A percentile compares a stretch with the other conserved stretches of the same genome.
Evolutionary conservation across 2,329 filamentous ascomycete species (phyloP).

Genomic region (Rosellinia necatrix): DNA sequence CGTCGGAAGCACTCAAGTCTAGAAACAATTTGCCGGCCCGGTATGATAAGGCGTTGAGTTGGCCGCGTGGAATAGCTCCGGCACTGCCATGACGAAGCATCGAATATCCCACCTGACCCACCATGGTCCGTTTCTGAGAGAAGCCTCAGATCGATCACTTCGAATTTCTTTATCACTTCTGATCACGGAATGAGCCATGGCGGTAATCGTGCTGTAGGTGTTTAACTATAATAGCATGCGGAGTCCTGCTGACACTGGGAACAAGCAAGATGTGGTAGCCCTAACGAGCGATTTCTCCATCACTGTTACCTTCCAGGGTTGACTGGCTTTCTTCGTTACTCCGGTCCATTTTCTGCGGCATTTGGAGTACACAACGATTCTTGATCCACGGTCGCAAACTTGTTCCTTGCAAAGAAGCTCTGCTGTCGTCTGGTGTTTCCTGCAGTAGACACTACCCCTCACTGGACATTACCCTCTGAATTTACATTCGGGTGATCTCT

Average conservation of each 20-base stretch:
- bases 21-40: constrained; percentile 16
- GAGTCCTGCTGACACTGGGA: constrained; percentile 18
- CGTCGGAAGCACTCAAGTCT: constrained; percentile 14
- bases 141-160: constrained; percentile 15
- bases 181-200: constrained; percentile 11
- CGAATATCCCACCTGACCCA: constrained; percentile 12
- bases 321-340: constrained; percentile 17
- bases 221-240: constrained; percentile 18
- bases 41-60: constrained; percentile 15
- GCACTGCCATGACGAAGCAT: constrained; percentile 16
- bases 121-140: constrained; percentile 16
- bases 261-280: constrained; percentile 17
- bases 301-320: constrained; percentile 12
- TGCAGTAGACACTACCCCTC: constrained; percentile 14
- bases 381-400: constrained; percentile 14
- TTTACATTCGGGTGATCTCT: constrained; percentile 16
- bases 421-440: constrained; percentile 13
- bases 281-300: constrained; percentile 15
- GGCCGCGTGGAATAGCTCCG: constrained; percentile 13
- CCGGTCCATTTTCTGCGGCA: constrained; percentile 15
- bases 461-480: constrained; percentile 16
- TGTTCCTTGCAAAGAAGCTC: constrained; percentile 14
- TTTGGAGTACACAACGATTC: constrained; percentile 13
- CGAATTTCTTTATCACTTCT: constrained; percentile 14
- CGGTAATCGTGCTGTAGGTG: constrained; percentile 15